phyloP scores from a whole-genome alignment of 331 rosid species.

The Pyracantha coccinea region DNA sequence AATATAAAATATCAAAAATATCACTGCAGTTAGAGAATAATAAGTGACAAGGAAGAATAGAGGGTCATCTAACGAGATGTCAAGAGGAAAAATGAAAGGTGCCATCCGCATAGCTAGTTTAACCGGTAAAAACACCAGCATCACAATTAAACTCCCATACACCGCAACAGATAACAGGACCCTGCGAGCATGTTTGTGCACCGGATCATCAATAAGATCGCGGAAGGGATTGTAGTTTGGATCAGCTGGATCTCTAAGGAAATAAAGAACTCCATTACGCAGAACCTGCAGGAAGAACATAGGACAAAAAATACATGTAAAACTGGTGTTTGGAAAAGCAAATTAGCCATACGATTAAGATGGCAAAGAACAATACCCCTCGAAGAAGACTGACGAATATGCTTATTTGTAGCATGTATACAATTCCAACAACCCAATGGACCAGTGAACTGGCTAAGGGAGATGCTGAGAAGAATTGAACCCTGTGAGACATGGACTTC shows the following conservation, averaged over 20 bases:
- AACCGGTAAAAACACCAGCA: conserved; percentile 94
- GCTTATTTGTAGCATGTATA: conserved; percentile 96
- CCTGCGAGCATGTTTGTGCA: conserved; percentile 99
- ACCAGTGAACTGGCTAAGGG: conserved; percentile 95
- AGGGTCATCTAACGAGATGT: conserved; percentile 68
- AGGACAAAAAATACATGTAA: conserved; percentile 1
- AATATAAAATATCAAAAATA: neutral
- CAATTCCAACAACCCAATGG: conserved; percentile 99
- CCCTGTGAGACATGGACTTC: conserved; percentile 92
- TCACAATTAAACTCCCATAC: conserved; percentile 96
- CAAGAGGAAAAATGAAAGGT: conserved; percentile 90
- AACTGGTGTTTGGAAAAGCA: neutral
- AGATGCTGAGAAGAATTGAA: conserved; percentile 88
- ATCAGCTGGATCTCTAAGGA: conserved; percentile 97
- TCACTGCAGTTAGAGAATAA: neutral
- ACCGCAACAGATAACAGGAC: conserved; percentile 92
- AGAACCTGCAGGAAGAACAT: conserved; percentile 54
- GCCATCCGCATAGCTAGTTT: conserved; percentile 96
- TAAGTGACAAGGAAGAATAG: neutral
- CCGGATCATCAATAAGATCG: conserved; percentile 96
- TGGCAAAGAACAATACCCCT: conserved; percentile 59
- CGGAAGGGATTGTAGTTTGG: conserved; percentile 99
- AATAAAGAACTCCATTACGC: conserved; percentile 94
- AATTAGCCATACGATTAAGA: neutral
- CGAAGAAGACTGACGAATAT: conserved; percentile 98